Evolutionary conservation across 2,329 filamentous ascomycete species (phyloP).

Genomic region (Fusarium sp.): DNA sequence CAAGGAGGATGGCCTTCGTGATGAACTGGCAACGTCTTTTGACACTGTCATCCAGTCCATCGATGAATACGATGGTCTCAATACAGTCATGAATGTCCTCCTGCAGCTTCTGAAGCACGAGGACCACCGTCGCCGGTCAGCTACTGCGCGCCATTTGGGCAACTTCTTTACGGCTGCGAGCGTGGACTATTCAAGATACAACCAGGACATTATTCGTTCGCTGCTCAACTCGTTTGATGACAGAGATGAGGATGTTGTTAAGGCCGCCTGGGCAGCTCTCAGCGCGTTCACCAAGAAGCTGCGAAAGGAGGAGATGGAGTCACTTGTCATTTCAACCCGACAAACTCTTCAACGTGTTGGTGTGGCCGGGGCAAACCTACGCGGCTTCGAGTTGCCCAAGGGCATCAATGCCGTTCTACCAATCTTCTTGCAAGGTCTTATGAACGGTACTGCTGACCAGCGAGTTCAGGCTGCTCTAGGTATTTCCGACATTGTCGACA

Average conservation of each 20-base stretch:
- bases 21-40: constrained; percentile 83
- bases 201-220: constrained; percentile 92
- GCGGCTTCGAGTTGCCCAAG: constrained; percentile 93
- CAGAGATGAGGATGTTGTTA: constrained; percentile 83
- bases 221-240: constrained; percentile 95
- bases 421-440: constrained; percentile 96
- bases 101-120: constrained; percentile 90
- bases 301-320: constrained; percentile 98
- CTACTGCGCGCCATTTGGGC: constrained; percentile 82
- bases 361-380: constrained; percentile 83
- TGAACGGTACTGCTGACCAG: constrained; percentile 95
- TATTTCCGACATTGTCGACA: constrained; percentile 95
- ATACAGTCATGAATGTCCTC: constrained; percentile 95
- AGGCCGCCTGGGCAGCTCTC: constrained; percentile 88
- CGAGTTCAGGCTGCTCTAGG: constrained; percentile 91
- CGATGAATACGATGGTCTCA: constrained; percentile 95
- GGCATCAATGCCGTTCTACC: constrained; percentile 96
- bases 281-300: constrained; percentile 89
- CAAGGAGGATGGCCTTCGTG: constrained; percentile 78
- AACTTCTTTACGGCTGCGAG: constrained; percentile 86
- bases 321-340: constrained; percentile 85
- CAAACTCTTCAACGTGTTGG: constrained; percentile 90
- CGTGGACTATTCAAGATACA: constrained; percentile 94
- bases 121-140: constrained; percentile 85
- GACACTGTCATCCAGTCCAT: constrained; percentile 92